Evolutionary conservation across 2,329 filamentous ascomycete genomes (phyloP).

Genomic region (Microdochium bolleyi): DNA sequence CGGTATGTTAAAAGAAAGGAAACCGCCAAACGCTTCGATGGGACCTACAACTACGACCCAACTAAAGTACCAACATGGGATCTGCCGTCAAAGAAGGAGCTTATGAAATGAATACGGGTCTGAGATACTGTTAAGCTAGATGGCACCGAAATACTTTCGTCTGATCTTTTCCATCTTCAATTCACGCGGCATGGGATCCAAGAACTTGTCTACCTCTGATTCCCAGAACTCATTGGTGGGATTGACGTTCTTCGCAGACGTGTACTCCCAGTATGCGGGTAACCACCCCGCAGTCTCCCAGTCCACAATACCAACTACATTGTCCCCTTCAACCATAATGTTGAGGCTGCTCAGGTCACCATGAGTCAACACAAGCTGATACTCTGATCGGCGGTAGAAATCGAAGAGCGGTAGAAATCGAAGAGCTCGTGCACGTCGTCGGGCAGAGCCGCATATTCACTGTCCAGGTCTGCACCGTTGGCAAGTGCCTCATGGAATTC

Average conservation of each 20-base stretch:
- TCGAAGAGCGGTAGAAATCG: too few relatives aligned
- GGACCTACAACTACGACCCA: neutral
- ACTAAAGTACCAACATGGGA: neutral
- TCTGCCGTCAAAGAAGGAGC: neutral
- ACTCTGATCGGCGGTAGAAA: neutral
- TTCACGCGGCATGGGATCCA: slow-evolving; percentile 7
- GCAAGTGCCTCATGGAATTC: neutral
- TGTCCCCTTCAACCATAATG: slow-evolving; percentile 16
- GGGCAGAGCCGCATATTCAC: neutral
- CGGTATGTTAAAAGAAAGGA: neutral
- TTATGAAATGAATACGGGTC: neutral
- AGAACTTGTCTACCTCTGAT: slow-evolving; percentile 8
- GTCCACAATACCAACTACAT: slow-evolving; percentile 14
- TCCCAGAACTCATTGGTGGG: slow-evolving; percentile 7
- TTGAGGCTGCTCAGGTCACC: slow-evolving; percentile 21
- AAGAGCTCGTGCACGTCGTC: neutral
- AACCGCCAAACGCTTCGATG: neutral
- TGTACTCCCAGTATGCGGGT: slow-evolving; percentile 12
- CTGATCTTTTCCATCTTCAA: slow-evolving; percentile 10
- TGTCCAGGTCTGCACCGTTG: neutral
- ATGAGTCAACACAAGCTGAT: slow-evolving; percentile 7
- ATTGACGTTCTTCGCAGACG: slow-evolving; percentile 8
- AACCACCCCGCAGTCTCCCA: slow-evolving; percentile 8
- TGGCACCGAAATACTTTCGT: slow-evolving; percentile 8
- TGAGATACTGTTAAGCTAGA: slow-evolving; percentile 2